Conservation (phyloP, 768 basidiomycete genomes). For the Tulasnella sp. region DNA sequence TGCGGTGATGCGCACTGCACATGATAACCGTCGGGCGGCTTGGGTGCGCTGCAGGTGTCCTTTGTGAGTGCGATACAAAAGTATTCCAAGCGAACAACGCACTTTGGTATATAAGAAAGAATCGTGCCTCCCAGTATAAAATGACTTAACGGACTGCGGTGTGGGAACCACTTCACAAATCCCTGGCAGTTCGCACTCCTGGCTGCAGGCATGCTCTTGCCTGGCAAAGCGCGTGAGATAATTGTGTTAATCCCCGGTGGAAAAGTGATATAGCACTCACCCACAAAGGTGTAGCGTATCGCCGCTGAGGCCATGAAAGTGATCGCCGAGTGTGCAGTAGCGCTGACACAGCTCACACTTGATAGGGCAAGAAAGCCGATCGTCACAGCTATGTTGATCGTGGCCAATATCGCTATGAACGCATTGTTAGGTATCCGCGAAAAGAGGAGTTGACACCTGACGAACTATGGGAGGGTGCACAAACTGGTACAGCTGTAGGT, state of each 20-base stretch:
- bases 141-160: constrained; percentile 12
- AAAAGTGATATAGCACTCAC: neutral
- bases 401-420: neutral
- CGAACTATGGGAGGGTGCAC: neutral
- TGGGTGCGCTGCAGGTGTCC: constrained; percentile 11
- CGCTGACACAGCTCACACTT: neutral
- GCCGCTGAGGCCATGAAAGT: constrained; percentile 1
- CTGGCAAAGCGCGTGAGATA: neutral
- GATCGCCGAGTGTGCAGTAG: neutral
- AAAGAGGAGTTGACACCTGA: neutral
- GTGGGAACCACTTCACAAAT: constrained; percentile 7
- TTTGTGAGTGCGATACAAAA: neutral
- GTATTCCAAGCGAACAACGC: neutral
- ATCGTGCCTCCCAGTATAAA: neutral
- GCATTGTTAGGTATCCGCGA: neutral
- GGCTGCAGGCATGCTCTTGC: constrained; percentile 10
- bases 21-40: constrained; percentile 10
- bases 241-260: too few species aligned
- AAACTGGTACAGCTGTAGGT: neutral
- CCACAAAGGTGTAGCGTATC: neutral
- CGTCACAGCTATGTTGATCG: constrained; percentile 2
- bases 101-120: constrained; percentile 16
- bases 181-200: constrained; percentile 10
- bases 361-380: neutral
- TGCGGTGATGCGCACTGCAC: constrained; percentile 3